A percentile compares a stretch with the other conserved stretches of the same genome.
Evolutionary conservation across 768 basidiomycete genomes (phyloP).

Genomic region (Hypsizygus marmoreus): DNA sequence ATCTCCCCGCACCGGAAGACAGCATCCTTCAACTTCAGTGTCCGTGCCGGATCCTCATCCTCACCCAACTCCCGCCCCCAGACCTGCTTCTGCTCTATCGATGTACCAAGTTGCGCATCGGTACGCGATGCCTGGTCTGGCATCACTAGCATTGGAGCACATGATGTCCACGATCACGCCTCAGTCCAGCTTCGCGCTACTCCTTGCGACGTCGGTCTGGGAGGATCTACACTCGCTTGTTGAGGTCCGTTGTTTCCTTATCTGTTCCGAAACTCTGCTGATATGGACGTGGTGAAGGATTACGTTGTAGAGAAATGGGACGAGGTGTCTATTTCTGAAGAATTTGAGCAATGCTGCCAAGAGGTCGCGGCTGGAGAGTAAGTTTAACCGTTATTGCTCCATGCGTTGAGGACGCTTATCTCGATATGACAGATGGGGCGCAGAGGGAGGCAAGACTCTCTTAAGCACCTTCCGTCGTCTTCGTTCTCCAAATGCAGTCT

Average conservation of each 20-base stretch:
- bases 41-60: slow-evolving; percentile 65
- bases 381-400: slow-evolving; percentile 24
- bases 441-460: slow-evolving; percentile 68
- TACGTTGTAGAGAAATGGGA: slow-evolving; percentile 80
- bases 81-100: slow-evolving; percentile 70
- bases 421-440: slow-evolving; percentile 55
- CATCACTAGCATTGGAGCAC: slow-evolving; percentile 69
- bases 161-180: slow-evolving; percentile 71
- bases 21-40: slow-evolving; percentile 29
- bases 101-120: slow-evolving; percentile 80
- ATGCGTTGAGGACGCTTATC: slow-evolving; percentile 2
- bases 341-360: slow-evolving; percentile 70
- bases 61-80: slow-evolving; percentile 64
- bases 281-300: slow-evolving; percentile 42
- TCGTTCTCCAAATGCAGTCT: slow-evolving; percentile 57
- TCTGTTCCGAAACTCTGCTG: slow-evolving; percentile 11
- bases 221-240: slow-evolving; percentile 62
- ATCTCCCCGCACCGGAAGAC: slow-evolving; percentile 47
- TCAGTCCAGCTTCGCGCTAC: slow-evolving; percentile 63
- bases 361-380: slow-evolving; percentile 78
- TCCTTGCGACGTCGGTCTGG: slow-evolving; percentile 70
- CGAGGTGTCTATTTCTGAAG: slow-evolving; percentile 60
- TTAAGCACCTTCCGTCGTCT: slow-evolving; percentile 68
- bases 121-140: slow-evolving; percentile 67
- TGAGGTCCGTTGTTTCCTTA: slow-evolving; percentile 44